These are phyloP conservation scores for Hypoxylon rubiginosum DNA, from an alignment of 2,329 filamentous ascomycete genomes.

Conservation along the genomic window DNA sequence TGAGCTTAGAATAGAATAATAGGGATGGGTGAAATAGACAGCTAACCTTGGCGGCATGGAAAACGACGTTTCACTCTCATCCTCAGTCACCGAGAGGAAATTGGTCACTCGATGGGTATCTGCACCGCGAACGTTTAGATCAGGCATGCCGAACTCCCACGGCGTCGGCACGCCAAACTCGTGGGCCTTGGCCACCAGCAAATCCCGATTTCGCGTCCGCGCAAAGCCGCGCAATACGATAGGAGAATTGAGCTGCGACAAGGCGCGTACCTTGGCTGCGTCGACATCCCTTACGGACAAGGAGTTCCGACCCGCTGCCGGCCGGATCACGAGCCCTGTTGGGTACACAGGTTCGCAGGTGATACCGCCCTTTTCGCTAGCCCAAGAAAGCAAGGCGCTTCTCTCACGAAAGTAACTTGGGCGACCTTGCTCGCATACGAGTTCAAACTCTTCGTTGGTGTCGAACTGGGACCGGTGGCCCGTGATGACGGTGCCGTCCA, in stretches of 20 bases:
- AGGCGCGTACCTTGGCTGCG: slow-evolving; percentile 58
- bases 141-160: slow-evolving; percentile 67
- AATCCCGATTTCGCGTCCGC: slow-evolving; percentile 59
- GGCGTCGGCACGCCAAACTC: slow-evolving; percentile 63
- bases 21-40: background rate
- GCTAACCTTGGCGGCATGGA: slow-evolving; percentile 60
- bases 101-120: slow-evolving; percentile 63
- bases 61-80: slow-evolving; percentile 57
- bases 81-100: slow-evolving; percentile 59
- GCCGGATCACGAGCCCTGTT: slow-evolving; percentile 58
- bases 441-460: slow-evolving; percentile 56
- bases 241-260: slow-evolving; percentile 66
- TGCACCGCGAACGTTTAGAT: slow-evolving; percentile 63
- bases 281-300: slow-evolving; percentile 60
- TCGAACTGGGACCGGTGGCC: slow-evolving; percentile 59
- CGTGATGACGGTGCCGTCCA: slow-evolving; percentile 59
- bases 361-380: slow-evolving; percentile 53
- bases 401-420: slow-evolving; percentile 66
- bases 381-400: slow-evolving; percentile 60
- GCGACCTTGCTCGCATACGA: slow-evolving; percentile 60
- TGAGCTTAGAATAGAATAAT: background rate
- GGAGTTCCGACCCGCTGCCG: slow-evolving; percentile 49
- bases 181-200: slow-evolving; percentile 61
- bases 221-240: slow-evolving; percentile 66
- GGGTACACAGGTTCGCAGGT: slow-evolving; percentile 63